These are phyloP conservation scores for Eucalyptus erythrocorys DNA, from an alignment of 345 rosid species.

Conservation along the genomic window DNA sequence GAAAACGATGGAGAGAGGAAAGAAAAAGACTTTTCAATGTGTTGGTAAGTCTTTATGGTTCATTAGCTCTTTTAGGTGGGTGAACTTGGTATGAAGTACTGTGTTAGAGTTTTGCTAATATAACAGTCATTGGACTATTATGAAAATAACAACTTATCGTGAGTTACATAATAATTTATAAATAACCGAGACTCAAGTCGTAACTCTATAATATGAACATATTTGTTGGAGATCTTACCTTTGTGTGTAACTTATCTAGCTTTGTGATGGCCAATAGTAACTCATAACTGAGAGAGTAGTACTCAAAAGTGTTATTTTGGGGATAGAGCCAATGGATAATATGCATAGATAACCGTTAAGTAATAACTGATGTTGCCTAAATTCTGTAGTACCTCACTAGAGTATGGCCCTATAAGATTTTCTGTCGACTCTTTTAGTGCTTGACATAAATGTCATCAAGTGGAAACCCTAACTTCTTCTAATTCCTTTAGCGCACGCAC, in stretches of 20 bases:
- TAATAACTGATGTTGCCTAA: neutral
- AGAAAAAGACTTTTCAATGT: too few species aligned
- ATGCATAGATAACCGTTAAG: neutral
- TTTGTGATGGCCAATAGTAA: neutral
- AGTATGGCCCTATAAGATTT: neutral
- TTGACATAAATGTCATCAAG: neutral
- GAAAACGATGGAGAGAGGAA: too few species aligned
- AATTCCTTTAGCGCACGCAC: neutral
- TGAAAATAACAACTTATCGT: too few species aligned
- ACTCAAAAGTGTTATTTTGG: neutral
- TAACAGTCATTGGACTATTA: too few species aligned
- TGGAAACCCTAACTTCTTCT: neutral
- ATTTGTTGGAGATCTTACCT: neutral
- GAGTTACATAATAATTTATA: neutral
- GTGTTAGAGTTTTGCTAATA: neutral
- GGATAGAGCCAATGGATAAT: neutral
- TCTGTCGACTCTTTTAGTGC: neutral
- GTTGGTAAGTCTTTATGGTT: neutral
- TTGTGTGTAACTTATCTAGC: neutral
- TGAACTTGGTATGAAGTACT: neutral
- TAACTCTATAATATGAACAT: neutral
- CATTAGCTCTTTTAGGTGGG: neutral
- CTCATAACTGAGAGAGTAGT: neutral
- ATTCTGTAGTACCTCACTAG: neutral
- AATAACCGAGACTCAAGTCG: neutral